Evolutionary conservation across 306 rosid species (phyloP).

Genomic region (Begonia fuchsioides): DNA sequence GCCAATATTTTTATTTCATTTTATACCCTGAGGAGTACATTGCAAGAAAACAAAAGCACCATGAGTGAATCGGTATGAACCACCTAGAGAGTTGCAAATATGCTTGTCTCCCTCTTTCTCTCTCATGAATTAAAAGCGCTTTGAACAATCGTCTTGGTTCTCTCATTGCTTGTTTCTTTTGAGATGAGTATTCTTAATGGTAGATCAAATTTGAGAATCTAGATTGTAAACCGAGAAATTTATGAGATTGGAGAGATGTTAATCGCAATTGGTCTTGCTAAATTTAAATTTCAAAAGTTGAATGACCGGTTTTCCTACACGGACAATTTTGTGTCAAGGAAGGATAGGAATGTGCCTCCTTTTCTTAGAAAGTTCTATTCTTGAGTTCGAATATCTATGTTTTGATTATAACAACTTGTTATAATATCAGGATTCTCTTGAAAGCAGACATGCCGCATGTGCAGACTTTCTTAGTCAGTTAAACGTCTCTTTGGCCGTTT

Average conservation of each 20-base stretch:
- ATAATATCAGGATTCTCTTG: constrained; percentile 56
- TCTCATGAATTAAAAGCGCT: not conserved
- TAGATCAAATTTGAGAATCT: too few relatives aligned
- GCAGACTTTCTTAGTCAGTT: constrained; percentile 49
- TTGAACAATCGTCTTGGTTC: not conserved
- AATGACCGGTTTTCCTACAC: too few relatives aligned
- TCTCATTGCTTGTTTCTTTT: too few relatives aligned
- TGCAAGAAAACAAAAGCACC: constrained; percentile 44
- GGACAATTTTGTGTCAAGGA: too few relatives aligned
- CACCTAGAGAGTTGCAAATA: not conserved
- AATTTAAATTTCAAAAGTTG: too few relatives aligned
- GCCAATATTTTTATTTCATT: constrained; percentile 84
- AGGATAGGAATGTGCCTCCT: too few relatives aligned
- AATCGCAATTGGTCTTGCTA: too few relatives aligned
- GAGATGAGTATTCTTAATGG: too few relatives aligned
- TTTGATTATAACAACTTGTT: not conserved
- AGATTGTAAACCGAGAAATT: too few relatives aligned
- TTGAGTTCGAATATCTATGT: too few relatives aligned
- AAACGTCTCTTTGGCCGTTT: constrained; percentile 68
- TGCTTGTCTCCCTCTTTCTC: not conserved
- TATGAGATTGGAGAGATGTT: too few relatives aligned
- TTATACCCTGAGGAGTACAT: constrained; percentile 57
- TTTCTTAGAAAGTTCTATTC: too few relatives aligned
- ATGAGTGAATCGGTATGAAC: constrained; percentile 57
- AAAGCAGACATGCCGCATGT: constrained; percentile 56